These are phyloP conservation scores for Debaryomyces hansenii DNA, from an alignment of 805 yeast genomes.

Conservation along the genomic window DNA sequence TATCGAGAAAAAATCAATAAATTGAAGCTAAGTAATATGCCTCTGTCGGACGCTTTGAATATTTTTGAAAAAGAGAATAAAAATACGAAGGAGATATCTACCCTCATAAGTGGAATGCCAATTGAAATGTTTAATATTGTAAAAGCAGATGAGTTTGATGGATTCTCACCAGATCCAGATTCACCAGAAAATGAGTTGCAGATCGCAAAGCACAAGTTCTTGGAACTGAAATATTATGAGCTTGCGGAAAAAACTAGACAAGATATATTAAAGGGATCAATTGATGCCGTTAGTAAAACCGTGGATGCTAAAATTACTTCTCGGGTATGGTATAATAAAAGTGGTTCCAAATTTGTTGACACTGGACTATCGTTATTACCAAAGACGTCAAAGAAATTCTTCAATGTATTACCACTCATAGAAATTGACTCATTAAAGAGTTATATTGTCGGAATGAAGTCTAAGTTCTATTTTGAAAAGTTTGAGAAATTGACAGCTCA, in stretches of 20 bases:
- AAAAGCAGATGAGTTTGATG: not conserved
- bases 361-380: conserved; percentile 31
- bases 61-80: conserved; percentile 6
- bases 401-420: conserved; percentile 29
- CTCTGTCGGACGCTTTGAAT: conserved; percentile 3
- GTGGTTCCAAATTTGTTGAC: conserved; percentile 18
- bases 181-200: not conserved
- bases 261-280: conserved; percentile 31
- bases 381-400: conserved; percentile 32
- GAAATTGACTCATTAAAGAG: conserved; percentile 13
- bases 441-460: conserved; percentile 18
- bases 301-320: conserved; percentile 22
- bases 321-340: conserved; percentile 15
- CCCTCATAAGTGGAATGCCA: conserved; percentile 18
- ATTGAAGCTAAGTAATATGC: conserved; percentile 7
- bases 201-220: conserved; percentile 14
- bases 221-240: conserved; percentile 31
- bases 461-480: conserved; percentile 20
- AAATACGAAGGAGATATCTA: conserved; percentile 20
- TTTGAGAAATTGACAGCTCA: conserved; percentile 22
- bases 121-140: conserved; percentile 7
- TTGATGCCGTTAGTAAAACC: conserved; percentile 24
- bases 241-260: conserved; percentile 37
- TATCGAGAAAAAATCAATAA: conserved; percentile 24
- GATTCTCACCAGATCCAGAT: not conserved